Base-by-base conservation (phyloP, 805 yeast species). In the Hanseniaspora meyeri region DNA sequence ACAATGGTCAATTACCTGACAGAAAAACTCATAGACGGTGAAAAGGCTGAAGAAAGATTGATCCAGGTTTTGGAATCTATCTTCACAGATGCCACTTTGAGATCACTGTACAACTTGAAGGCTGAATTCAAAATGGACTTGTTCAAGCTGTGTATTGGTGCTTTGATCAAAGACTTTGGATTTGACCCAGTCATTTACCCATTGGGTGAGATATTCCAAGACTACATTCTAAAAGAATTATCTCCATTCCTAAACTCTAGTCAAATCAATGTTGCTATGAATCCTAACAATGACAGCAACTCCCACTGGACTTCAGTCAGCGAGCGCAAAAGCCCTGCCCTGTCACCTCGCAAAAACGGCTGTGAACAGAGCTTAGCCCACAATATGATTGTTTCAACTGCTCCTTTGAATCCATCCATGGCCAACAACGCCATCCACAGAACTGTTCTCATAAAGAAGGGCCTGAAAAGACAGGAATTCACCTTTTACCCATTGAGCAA, bases 91-190 rank as follows among this genome's bases (percentile, higher is more conserved):
- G 66, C 66, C 9, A 65, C 68, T 6, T 60, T 63, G 20, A 72
- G 61, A 64, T 68, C 64, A 63, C 68, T 62, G 65, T 67, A 59
- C 45, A 66, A 49, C 71, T 71, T 55, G 65, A 79, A 63, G 72
- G 78, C 45, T 65, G 73, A 31, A 69, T 78, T 57, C 68, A 78
- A 63, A 71, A 60, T 80, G 37, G 73, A 79, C 53, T 69, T 85
- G 4, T 70, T 85, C 48, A 76, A 76, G 61, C 77, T 81, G 40
- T 64, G 83, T 29, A 64, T 85, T 20, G 95, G 93, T 2, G 82
- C 84, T 10, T 77, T 87, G 59, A 76, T 84, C 39, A 82, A 80
- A 59, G 95, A 87, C 67, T 87, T 82, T 70, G 95, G 95, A 0
- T 87, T 87, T 65, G 89, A 87, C 63, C 65, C 75, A 2, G 74